Evolutionary conservation across 352 stramenopile genomes (phyloP), one percentile per base, ranked within the genome.

Genomic region (Pythium diclinum): DNA sequence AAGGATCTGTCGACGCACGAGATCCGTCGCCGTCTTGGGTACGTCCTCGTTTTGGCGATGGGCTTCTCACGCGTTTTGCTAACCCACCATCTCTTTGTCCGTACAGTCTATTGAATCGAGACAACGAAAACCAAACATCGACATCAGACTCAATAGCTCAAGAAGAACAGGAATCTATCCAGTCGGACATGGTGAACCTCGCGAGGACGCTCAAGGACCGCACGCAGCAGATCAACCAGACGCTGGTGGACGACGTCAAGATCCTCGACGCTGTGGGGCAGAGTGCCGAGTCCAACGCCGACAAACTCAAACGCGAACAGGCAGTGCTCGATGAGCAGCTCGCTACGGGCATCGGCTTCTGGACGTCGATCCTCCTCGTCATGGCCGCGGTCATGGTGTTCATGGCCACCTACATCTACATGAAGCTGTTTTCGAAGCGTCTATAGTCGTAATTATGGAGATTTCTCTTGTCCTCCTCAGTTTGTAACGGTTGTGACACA

Each of bases 221-320:
- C 40, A 91, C 83, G 44, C 75, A 91, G 69, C 87, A 71, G 16
- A 88, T 92, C 57, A 92, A 91, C 68, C 71, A 85, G 64, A 85
- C 81, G 21, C 68, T 92, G 9, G 60, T 77, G 9, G 81, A 89
- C 23, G 83, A 92, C 46, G 78, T 79, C 36, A 87, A 88, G 72
- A 89, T 92, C 53, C 64, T 92, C 53, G 81, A 92, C 55, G 80
- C 79, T 11, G 83, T 92, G 6, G 81, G 81, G 3, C 67, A 89
- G 62, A 88, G 78, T 44, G 83, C 83, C 38, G 79, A 92, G 62
- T 83, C 76, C 0, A 92, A 89, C 72, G 72, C 79, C 30, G 61
- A 71, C 48, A 66, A 87, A 46, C 61, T 92, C 17, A 76, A 87
- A 6, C 81, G 83, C 14, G 81, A 92, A 65, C 81, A 88, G 42